Evolutionary conservation across 768 basidiomycete species (phyloP), one percentile per base, ranked within the genome.

Genomic region (Lactarius psammicola): DNA sequence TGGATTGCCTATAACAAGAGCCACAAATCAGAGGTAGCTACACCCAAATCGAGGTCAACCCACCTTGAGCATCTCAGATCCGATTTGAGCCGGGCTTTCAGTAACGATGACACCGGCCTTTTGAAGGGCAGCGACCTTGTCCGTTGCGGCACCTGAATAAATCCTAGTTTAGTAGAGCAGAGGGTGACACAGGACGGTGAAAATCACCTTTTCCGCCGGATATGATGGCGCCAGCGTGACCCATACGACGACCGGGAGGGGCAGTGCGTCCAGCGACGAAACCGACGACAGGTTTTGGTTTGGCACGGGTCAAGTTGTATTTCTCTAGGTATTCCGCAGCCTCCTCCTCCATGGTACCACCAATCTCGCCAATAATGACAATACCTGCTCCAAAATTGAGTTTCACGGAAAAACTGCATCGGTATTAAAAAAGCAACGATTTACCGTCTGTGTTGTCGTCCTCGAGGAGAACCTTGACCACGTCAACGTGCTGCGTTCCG

Each of bases 261-360:
- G 97, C 97, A 63, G 97, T 98, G 65, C 92, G 89, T 58, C 97
- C 97, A 63, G 97, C 97, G 73, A 99, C 98, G 79, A 99, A 99
- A 44, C 90, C 92, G 63, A 99, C 94, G 40, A 98, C 94, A 57
- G 97, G 97, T 78, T 99, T 99, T 64, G 93, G 93, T 70, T 87
- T 81, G 62, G 77, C 77, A 60, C 91, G 85, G 31, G 89, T 94
- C 79, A 93, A 92, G 83, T 99, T 99, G 81, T 92, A 89, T 76
- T 85, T 83, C 75, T 92, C 90, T 62, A 99, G 81, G 78, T 96
- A 98, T 71, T 95, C 97, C 6, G 97, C 97, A 8, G 97, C 97
- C 69, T 98, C 96, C 77, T 99, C 97, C 79, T 99, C 97, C 96
- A 98, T 97, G 9, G 93, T 90, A 26, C 97, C 97, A 69, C 97